Conservation (phyloP, 768 basidiomycete species). For the Boletus barrowsii region DNA sequence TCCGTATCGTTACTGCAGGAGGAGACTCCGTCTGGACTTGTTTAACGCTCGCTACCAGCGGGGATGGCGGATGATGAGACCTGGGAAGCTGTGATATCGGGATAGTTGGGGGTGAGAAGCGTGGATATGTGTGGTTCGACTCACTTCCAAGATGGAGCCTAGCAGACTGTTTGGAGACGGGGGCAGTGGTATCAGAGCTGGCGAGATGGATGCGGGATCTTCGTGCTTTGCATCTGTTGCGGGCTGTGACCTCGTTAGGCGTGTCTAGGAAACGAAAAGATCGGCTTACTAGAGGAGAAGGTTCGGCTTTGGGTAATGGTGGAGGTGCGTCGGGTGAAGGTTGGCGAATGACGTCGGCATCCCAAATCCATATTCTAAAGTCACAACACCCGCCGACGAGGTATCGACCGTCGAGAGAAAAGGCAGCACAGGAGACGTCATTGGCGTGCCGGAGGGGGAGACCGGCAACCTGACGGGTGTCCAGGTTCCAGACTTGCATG, state of each 20-base stretch:
- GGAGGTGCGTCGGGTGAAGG: constrained; percentile 11
- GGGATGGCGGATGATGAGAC: constrained; percentile 1
- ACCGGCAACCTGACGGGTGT: constrained; percentile 16
- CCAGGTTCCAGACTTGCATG: constrained; percentile 32
- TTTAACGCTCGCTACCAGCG: neutral
- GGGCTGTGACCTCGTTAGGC: constrained; percentile 11
- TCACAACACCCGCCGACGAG: constrained; percentile 28
- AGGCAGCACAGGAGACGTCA: constrained; percentile 32
- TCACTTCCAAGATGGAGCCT: constrained; percentile 20
- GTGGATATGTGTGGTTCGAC: neutral
- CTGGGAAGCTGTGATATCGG: constrained; percentile 14
- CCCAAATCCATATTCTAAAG: constrained; percentile 30
- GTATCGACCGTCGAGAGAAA: constrained; percentile 28
- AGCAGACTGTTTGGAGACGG: constrained; percentile 18
- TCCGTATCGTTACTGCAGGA: neutral
- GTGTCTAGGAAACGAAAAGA: neutral
- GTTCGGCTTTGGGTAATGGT: constrained; percentile 8
- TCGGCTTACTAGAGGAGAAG: constrained; percentile 11
- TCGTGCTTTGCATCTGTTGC: constrained; percentile 6
- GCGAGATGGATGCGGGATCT: constrained; percentile 3
- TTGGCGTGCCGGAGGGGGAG: constrained; percentile 27
- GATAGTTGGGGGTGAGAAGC: neutral
- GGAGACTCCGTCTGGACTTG: constrained; percentile 9
- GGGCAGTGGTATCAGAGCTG: constrained; percentile 21
- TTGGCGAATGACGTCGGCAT: constrained; percentile 19